Conservation (phyloP, 2,329 filamentous ascomycete species). For the Cordyceps javanica region DNA sequence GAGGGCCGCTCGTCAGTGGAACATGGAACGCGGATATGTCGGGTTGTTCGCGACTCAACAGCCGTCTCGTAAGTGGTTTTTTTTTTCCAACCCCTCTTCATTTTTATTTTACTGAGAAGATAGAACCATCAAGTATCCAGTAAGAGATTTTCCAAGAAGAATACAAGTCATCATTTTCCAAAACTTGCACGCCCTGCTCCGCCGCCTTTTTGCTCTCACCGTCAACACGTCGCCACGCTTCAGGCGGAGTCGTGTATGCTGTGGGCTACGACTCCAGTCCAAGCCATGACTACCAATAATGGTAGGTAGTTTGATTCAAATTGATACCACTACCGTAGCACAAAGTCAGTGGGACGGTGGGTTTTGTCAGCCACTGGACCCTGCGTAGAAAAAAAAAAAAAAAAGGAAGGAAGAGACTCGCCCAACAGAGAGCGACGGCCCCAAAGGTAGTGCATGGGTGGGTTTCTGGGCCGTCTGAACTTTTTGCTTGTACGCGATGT, state of each 20-base stretch:
- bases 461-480: not conserved
- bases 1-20: not conserved
- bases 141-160: too few species aligned
- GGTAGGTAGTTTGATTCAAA: not conserved
- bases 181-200: slow-evolving; percentile 7
- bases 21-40: not conserved
- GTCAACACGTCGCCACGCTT: not conserved
- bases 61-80: not conserved
- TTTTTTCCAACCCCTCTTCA: too few species aligned
- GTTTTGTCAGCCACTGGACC: not conserved
- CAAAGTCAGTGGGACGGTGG: not conserved
- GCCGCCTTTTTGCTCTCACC: not conserved
- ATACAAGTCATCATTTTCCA: not conserved
- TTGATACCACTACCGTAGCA: slow-evolving; percentile 3
- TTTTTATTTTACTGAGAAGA: too few species aligned
- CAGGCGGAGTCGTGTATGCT: slow-evolving; percentile 3
- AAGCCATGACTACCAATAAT: not conserved
- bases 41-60: not conserved
- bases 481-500: too few species aligned
- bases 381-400: not conserved
- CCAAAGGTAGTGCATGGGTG: not conserved
- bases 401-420: not conserved
- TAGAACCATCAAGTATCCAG: too few species aligned
- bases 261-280: not conserved
- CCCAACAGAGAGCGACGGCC: not conserved